These are phyloP conservation scores for Thymus mandschuricus DNA, from an alignment of 257 asterid genomes.

Conservation along the genomic window DNA sequence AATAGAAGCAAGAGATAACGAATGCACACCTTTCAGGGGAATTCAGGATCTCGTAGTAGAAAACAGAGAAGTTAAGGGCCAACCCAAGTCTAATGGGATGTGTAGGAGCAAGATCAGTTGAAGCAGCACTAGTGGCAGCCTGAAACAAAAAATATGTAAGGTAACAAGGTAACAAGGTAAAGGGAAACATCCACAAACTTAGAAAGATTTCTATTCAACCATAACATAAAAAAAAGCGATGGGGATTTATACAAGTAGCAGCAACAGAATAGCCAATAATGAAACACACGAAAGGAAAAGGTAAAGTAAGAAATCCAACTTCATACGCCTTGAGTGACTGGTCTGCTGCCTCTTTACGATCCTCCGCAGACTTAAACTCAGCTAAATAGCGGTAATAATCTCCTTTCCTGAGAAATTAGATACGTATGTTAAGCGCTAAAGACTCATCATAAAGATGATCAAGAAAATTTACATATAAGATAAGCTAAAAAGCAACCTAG, in stretches of 20 bases:
- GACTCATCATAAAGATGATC: background rate
- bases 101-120: constrained; percentile 69
- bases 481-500: background rate
- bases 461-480: background rate
- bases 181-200: background rate
- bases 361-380: constrained; percentile 33
- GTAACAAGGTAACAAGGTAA: background rate
- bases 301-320: constrained; percentile 6
- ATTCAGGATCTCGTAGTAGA: constrained; percentile 76
- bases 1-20: background rate
- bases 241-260: background rate
- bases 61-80: constrained; percentile 76
- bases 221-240: background rate
- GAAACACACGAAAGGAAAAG: too few species aligned
- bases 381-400: constrained; percentile 36
- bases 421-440: constrained; percentile 7
- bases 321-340: constrained; percentile 40
- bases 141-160: constrained; percentile 35
- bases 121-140: constrained; percentile 77
- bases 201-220: background rate
- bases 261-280: background rate
- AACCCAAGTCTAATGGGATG: constrained; percentile 82
- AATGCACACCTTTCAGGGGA: constrained; percentile 69
- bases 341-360: constrained; percentile 36
- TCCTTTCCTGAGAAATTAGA: constrained; percentile 30